Conservation (phyloP, 495 filamentous ascomycete species). For the Haplographium delicatum region DNA sequence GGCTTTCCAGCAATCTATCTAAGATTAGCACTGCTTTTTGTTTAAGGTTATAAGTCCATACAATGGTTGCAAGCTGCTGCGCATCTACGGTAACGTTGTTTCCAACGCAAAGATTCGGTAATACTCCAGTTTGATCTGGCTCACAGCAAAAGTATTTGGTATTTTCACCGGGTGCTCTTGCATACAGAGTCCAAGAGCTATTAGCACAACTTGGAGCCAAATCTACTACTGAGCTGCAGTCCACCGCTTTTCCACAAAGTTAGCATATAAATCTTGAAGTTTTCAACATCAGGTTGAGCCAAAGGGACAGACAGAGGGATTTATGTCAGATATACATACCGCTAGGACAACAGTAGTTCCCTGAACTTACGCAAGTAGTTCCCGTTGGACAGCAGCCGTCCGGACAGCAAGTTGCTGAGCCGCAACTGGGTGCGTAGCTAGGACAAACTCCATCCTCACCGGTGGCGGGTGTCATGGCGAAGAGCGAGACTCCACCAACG, state of each 20-base stretch:
- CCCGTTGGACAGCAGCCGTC: slow-evolving; percentile 2
- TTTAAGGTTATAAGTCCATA: no score
- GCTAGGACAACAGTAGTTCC: slow-evolving; percentile 3
- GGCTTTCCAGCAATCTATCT: no score
- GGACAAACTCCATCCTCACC: slow-evolving; percentile 1
- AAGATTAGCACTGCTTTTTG: no score
- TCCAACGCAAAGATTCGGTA: slow-evolving; percentile 1
- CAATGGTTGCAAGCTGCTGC: no score
- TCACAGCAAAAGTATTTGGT: slow-evolving; percentile 5
- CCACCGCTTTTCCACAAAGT: no score
- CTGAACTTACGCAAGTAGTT: background rate
- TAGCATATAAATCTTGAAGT: background rate
- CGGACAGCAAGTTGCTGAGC: background rate
- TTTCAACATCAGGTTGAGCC: no score
- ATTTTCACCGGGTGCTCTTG: background rate
- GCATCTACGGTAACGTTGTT: no score
- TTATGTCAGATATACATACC: background rate
- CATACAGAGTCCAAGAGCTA: background rate
- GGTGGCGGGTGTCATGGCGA: background rate
- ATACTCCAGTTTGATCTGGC: background rate
- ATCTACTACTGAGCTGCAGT: slow-evolving; percentile 1
- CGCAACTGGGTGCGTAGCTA: background rate
- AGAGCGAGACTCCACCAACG: background rate
- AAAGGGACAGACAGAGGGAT: background rate
- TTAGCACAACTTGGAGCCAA: background rate